These are phyloP conservation scores for Diaporthe australafricana DNA, from an alignment of 2,329 filamentous ascomycete species.

Conservation along the genomic window DNA sequence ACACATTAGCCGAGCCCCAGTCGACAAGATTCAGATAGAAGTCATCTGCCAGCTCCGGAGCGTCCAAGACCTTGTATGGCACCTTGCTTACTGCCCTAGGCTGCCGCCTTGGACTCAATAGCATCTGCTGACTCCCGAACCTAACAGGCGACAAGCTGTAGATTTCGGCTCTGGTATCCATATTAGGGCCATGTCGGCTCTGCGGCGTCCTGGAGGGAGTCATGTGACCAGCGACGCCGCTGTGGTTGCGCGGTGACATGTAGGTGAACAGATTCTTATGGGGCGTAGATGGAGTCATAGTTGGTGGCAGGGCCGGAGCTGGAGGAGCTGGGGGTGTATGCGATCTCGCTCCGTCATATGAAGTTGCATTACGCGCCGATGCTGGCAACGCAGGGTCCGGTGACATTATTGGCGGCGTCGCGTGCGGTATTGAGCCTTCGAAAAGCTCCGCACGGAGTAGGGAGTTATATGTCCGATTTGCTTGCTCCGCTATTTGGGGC, in stretches of 20 bases:
- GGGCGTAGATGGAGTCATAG: conserved; percentile 90
- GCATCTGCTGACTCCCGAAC: conserved; percentile 91
- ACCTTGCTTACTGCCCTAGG: conserved; percentile 94
- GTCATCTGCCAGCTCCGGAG: conserved; percentile 94
- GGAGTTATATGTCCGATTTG: conserved; percentile 91
- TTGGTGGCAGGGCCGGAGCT: conserved; percentile 73
- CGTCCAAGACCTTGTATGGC: conserved; percentile 96
- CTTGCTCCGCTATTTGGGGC: conserved; percentile 78
- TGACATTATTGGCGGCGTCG: conserved; percentile 72
- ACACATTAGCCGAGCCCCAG: conserved; percentile 94
- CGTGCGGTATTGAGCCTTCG: conserved; percentile 87
- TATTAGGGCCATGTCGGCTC: conserved; percentile 86
- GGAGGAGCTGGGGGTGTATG: conserved; percentile 83
- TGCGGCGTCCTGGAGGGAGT: conserved; percentile 92
- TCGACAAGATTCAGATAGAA: conserved; percentile 98
- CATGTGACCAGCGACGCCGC: conserved; percentile 79
- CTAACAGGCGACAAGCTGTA: conserved; percentile 96
- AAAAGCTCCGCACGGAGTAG: conserved; percentile 93
- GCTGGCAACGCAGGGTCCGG: conserved; percentile 65
- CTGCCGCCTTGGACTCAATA: conserved; percentile 89
- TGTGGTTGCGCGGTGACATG: conserved; percentile 79
- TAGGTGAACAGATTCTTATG: conserved; percentile 98
- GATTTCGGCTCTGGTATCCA: conserved; percentile 90
- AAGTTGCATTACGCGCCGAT: conserved; percentile 64
- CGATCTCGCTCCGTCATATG: conserved; percentile 76